These are phyloP conservation scores for Aspergillus nanangensis DNA, from an alignment of 495 filamentous ascomycete genomes.

Conservation along the genomic window DNA sequence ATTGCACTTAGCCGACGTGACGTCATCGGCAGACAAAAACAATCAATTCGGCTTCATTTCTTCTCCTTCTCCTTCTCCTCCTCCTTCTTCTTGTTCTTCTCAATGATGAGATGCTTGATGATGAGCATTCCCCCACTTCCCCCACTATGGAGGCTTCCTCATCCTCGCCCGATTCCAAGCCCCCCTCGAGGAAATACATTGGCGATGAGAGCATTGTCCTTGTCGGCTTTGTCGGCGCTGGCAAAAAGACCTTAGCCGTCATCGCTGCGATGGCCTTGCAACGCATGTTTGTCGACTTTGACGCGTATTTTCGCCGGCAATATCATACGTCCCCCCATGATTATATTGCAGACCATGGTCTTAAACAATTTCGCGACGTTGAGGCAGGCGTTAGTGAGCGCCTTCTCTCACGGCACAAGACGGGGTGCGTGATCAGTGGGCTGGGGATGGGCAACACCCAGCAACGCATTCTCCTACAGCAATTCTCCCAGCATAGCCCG, in stretches of 20 bases:
- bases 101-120: too few species aligned
- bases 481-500: conserved; percentile 44
- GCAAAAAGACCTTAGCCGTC: conserved; percentile 66
- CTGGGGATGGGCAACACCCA: conserved; percentile 13
- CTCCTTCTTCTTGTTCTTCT: too few species aligned
- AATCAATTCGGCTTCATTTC: too few species aligned
- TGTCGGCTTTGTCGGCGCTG: conserved; percentile 64
- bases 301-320: conserved; percentile 56
- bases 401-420: conserved; percentile 51
- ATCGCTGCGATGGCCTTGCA: conserved; percentile 66
- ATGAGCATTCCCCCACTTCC: too few species aligned
- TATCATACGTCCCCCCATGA: conserved; percentile 51
- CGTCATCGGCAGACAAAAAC: too few species aligned
- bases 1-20: too few species aligned
- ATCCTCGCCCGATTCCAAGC: not conserved
- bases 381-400: conserved; percentile 53
- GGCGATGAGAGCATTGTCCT: conserved; percentile 58
- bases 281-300: conserved; percentile 61
- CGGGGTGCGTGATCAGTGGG: conserved; percentile 61
- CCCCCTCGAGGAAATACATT: conserved; percentile 10
- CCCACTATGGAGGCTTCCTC: too few species aligned
- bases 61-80: too few species aligned
- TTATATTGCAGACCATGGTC: conserved; percentile 53
- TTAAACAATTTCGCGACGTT: conserved; percentile 50
- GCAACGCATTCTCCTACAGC: conserved; percentile 19